Percentiles rank a stretch among this genome's conserved stretches.
Conservation (phyloP, 2,329 filamentous ascomycete genomes). For the Magnaporthales sp. region DNA sequence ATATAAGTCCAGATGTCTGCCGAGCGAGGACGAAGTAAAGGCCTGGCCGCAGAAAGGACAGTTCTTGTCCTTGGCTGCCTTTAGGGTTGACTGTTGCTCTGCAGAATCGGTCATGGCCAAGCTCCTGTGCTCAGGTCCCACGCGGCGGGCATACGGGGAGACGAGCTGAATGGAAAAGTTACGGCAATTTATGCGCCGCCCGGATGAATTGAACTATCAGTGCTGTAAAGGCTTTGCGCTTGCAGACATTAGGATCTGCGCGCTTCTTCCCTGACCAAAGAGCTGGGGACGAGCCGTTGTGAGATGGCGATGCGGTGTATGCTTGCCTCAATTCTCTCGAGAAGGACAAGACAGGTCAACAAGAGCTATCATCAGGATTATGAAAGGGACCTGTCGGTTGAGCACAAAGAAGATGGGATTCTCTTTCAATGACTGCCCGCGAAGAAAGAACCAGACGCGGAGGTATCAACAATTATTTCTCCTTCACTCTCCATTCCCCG, state of each 20-base stretch:
- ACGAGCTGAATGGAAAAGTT: background rate
- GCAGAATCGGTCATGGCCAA: slow-evolving; percentile 17
- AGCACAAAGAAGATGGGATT: background rate
- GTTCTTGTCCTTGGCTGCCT: slow-evolving; percentile 70
- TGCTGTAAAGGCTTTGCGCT: background rate
- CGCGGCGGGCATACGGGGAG: slow-evolving; percentile 2
- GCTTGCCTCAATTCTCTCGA: background rate
- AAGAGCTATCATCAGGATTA: background rate
- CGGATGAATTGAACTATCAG: background rate
- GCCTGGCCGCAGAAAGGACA: slow-evolving; percentile 84
- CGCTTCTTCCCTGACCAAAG: background rate
- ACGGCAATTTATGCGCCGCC: background rate
- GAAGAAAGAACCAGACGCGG: background rate
- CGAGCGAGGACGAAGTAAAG: slow-evolving; percentile 89
- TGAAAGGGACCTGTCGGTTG: background rate
- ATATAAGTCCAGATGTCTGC: slow-evolving; percentile 88
- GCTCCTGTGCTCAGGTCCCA: slow-evolving; percentile 5
- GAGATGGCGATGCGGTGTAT: background rate
- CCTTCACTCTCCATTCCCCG: background rate
- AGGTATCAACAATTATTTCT: background rate
- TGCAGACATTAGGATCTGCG: background rate
- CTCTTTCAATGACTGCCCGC: background rate
- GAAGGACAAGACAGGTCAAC: background rate
- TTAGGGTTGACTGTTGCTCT: slow-evolving; percentile 18
- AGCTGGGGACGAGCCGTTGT: background rate